These are phyloP conservation scores for Acacia confusa DNA, from an alignment of 306 rosid genomes.

Conservation along the genomic window DNA sequence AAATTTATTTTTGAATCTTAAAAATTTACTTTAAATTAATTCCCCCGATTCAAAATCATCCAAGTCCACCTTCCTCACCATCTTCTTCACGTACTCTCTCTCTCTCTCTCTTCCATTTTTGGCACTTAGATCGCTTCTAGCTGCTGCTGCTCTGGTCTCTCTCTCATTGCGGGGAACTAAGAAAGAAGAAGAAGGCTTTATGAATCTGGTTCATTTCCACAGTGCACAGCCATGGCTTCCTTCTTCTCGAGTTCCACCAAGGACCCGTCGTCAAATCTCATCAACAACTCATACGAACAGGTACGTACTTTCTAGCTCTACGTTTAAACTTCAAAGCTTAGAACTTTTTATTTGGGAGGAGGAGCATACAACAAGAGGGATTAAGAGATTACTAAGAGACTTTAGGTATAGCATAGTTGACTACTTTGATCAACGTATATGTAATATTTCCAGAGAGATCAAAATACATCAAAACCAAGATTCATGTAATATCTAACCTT, in stretches of 20 bases:
- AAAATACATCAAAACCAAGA: too few species aligned
- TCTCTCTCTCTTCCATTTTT: too few species aligned
- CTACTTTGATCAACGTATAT: not conserved
- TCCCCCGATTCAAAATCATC: too few species aligned
- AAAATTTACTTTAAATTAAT: too few species aligned
- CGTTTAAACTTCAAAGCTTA: not conserved
- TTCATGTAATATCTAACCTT: too few species aligned
- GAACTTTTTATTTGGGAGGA: not conserved
- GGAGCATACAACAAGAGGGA: not conserved
- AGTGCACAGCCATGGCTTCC: slow-evolving; percentile 46
- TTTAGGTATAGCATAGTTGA: not conserved
- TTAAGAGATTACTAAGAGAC: not conserved
- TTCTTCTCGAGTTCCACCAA: slow-evolving; percentile 2
- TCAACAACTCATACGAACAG: slow-evolving; percentile 27
- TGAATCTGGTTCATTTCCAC: slow-evolving; percentile 53
- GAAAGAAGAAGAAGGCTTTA: slow-evolving; percentile 5
- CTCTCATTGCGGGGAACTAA: too few species aligned
- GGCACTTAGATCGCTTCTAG: too few species aligned
- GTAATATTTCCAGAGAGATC: too few species aligned
- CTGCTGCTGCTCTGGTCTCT: too few species aligned
- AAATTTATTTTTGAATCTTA: too few species aligned
- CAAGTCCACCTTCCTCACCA: too few species aligned
- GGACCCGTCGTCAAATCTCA: slow-evolving; percentile 23
- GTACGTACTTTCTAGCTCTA: slow-evolving; percentile 38
- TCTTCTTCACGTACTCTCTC: too few species aligned